Percentiles rank a stretch among this genome's conserved stretches.
phyloP scores from a whole-genome alignment of 108 stramenopile genomes.

The Stephanodiscus triporus region DNA sequence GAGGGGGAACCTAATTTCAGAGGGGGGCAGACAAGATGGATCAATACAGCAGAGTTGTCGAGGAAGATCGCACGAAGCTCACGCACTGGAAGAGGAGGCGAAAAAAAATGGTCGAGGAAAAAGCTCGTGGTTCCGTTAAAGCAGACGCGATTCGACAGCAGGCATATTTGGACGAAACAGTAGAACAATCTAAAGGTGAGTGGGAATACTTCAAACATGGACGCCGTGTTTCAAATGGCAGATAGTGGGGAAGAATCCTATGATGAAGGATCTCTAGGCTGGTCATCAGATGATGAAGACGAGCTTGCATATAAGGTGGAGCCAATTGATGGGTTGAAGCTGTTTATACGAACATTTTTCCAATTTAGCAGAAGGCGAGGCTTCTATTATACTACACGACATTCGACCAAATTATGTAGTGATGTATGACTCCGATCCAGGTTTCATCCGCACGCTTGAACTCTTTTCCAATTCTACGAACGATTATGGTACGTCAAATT shows the following conservation, averaged over 20 bases:
- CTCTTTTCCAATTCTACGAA: slow-evolving; percentile 62
- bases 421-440: slow-evolving; percentile 89
- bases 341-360: slow-evolving; percentile 71
- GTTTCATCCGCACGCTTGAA: slow-evolving; percentile 90
- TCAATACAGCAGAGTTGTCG: slow-evolving; percentile 26
- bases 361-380: slow-evolving; percentile 64
- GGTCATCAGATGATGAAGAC: slow-evolving; percentile 48
- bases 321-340: slow-evolving; percentile 47
- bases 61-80: slow-evolving; percentile 50
- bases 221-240: slow-evolving; percentile 13
- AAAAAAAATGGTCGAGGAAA: slow-evolving; percentile 67
- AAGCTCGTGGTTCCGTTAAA: slow-evolving; percentile 55
- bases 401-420: slow-evolving; percentile 83
- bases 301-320: slow-evolving; percentile 46
- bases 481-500: slow-evolving; percentile 8
- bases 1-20: no score
- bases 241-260: slow-evolving; percentile 9
- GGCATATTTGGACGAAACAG: slow-evolving; percentile 74
- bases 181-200: slow-evolving; percentile 70
- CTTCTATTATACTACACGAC: slow-evolving; percentile 77
- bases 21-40: slow-evolving; percentile 36
- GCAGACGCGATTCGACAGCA: slow-evolving; percentile 72
- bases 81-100: slow-evolving; percentile 69
- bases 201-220: slow-evolving; percentile 1
- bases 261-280: slow-evolving; percentile 25